Base-by-base conservation (phyloP, 1,284 basidiomycete species). In the Sparassis latifolia region DNA sequence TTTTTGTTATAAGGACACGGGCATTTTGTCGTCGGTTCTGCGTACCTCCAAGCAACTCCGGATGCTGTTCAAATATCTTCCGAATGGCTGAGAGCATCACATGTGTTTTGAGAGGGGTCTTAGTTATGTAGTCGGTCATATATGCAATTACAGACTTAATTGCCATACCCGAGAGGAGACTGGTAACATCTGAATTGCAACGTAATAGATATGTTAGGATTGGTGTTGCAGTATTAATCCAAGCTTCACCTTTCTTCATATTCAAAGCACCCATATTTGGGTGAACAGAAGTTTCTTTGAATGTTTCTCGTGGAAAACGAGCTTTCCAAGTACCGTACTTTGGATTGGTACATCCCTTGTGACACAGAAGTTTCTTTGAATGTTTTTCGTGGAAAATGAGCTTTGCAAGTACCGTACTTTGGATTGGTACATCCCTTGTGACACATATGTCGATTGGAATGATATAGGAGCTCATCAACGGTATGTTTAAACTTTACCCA, bases 81-180 rank as follows among this genome's bases (percentile, higher is more conserved):
- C 47, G 44, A 9, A 71, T 59, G n/a, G 61, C 51, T 28, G 68
- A 61, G 62, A 72, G 70, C 20, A 69, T 60, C 1, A 52, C 54
- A 54, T 67, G 59, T 2, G 69, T 72, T 43, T 70, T 71, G 20
- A 72, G 47, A 1, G 51, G 35, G 4, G 56, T 42, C 48, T 74
- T 74, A 0, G 69, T 71, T 28, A 74, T 63, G 58, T 73, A 74
- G 50, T 74, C 68, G 4, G 69, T 63, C 2, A 72, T 59, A 63
- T 72, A 74, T 5, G 58, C 55, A 4, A 73, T 52, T 2, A 71
- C 62, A 31, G 67, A 62, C 50, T 69, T 70, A 4, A 72, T 60
- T 4, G 66, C 63, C n/a, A 67, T 70, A 2, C 69, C 68, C 32
- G 68, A 70, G 5, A 61, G 38, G 7, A 71, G 45, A 52, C 60